Base-by-base conservation (phyloP, 2,329 filamentous ascomycete species). In the Talaromyces sp. region DNA sequence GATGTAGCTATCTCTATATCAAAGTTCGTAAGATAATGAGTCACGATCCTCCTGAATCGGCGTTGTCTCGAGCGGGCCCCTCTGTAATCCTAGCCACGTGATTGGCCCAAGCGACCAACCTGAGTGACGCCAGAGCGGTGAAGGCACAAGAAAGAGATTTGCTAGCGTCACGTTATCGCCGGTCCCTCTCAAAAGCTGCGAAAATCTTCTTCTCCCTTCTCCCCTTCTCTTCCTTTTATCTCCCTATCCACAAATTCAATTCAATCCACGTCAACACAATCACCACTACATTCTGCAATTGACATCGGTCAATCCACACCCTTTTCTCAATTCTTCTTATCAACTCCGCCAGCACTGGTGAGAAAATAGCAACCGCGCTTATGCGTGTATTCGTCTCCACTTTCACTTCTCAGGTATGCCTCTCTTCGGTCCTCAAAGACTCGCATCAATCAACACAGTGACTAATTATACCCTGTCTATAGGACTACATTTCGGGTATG, bases 351-450 rank as follows among this genome's bases (percentile, higher is more conserved):
- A 62, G 33, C 39, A 76, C 75, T 76, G 73, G 68, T 72, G 71
- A 65, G 67, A 68, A 69, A 69, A 75, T 56, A 63, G 62, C 73
- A 75, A 68, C 83, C 83, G 88, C 87, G 84, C 88, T 88, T 89
- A 92, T 92, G 89, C 89, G 88, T 88, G 88, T 88, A 83, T 88
- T 88, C 85, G 84, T 85, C 81, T 91, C 90, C 79, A 85, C 88
- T 79, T 93, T 92, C 83, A 93, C 90, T 82, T 93, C 89, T 81
- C 90, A 93, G 87, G 89, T 91, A 88, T 66, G 83, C 78, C 57
- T 33, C 44, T 23, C 14, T 28, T 12, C 23, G 21, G 35, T 42
- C 21, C 5, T 42, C 54, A 31, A 39, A 57, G 8, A 58, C 16
- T 54, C 1, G 11, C 23, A 23, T 21, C 18, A 60, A 4, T 14